Base-by-base conservation (phyloP, 202 grass and related monocot genomes). In the Saccharum hybrid region DNA sequence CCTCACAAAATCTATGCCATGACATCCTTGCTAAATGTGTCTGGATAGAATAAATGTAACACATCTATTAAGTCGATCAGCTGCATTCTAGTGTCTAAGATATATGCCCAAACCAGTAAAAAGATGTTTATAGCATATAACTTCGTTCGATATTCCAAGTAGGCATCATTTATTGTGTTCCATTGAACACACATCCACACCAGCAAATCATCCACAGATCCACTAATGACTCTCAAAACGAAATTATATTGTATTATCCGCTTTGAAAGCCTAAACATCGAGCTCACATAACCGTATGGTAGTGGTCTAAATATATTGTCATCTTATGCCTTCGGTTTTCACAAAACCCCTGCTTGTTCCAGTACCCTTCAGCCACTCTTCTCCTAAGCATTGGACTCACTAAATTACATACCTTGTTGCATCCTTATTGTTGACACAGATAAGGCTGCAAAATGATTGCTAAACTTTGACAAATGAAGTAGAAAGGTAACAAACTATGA, bases 401-500 rank as follows among this genome's bases (percentile, higher is more conserved):
- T 9, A 62, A 15, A 48, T 48, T 62, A 43, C 56, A 63, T 14
- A 28, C 5, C 6, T 28, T 28, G 31, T 23, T 38, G 43, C 37
- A 68, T 80, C 31, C 42, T 31, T 52, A 30, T 52, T 31, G 10
- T 22, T 11, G 68, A 43, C n/a, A 45, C 2, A 39, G 39, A 26
- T 45, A 43, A 26, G n/a, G 6, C 10, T 22, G 11, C 22, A 46
- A 45, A 71, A 46, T 28, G 40, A 28, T 23, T 28, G 21, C 21
- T 71, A 28, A 71, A 71, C 39, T 41, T 71, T 71, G 40, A 45
- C n/a, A 41, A 8, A 71, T 45, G 68, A 71, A 71, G 19, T 43
- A 45, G 21, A 14, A 71, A 71, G 38, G 10, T 43, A 70, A 43
- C 19, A 10, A 5, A 10, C 19, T 51, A 22, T 9, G 39, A 52